A percentile compares a stretch with the other conserved stretches of the same genome.
Conservation (phyloP, 495 filamentous ascomycete species). For the Penicillium bialowiezense region DNA sequence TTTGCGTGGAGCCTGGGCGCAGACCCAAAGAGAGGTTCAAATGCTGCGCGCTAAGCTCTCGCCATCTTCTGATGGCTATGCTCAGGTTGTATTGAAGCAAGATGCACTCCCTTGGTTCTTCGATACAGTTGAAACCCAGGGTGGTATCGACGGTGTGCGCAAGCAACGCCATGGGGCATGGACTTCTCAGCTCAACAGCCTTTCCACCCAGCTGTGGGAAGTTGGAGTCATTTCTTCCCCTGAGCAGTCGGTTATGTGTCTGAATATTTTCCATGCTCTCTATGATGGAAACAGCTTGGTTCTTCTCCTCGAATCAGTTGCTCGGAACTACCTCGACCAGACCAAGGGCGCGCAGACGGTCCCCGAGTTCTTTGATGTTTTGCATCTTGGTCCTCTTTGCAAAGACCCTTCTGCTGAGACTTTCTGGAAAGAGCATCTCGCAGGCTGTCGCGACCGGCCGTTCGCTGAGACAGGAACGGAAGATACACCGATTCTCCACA, state of each 20-base stretch:
- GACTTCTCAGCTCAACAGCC: constrained; percentile 29
- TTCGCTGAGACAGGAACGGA: constrained; percentile 13
- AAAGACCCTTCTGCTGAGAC: constrained; percentile 41
- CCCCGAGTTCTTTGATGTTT: constrained; percentile 39
- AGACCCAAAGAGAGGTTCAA: constrained; percentile 44
- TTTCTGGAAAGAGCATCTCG: constrained; percentile 68
- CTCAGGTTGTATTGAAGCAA: constrained; percentile 61
- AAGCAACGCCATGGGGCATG: constrained; percentile 36
- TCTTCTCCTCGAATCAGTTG: constrained; percentile 59
- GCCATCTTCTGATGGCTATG: constrained; percentile 63
- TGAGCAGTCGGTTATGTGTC: constrained; percentile 37
- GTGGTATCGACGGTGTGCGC: constrained; percentile 26
- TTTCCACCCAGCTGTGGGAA: constrained; percentile 38
- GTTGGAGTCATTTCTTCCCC: constrained; percentile 37
- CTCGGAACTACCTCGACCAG: constrained; percentile 30
- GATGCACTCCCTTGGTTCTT: constrained; percentile 48
- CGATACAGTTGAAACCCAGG: constrained; percentile 12
- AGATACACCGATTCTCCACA: constrained; percentile 15
- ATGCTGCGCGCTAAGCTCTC: constrained; percentile 67
- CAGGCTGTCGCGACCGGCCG: constrained; percentile 28
- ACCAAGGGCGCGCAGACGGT: background rate
- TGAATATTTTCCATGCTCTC: constrained; percentile 79
- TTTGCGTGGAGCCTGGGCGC: constrained; percentile 51
- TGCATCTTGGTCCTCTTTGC: constrained; percentile 43
- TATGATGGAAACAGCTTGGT: constrained; percentile 83